Evolutionary conservation across 805 yeast genomes (phyloP).

Genomic region (Candida railenensis): DNA sequence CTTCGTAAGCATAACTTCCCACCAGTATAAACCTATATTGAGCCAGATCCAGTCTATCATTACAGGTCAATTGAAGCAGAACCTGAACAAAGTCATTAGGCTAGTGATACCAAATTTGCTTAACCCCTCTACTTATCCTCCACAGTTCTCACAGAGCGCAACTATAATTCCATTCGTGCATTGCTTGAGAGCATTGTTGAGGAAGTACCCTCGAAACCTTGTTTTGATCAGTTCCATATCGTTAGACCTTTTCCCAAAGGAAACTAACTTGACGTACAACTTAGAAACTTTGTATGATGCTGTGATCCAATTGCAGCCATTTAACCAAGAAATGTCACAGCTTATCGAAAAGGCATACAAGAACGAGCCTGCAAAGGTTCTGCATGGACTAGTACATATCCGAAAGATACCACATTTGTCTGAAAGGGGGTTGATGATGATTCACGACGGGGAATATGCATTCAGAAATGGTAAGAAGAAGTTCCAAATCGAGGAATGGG

Average conservation of each 20-base stretch:
- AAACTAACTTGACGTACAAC: conserved; percentile 44
- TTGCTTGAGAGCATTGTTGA: conserved; percentile 52
- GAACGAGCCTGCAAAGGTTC: conserved; percentile 70
- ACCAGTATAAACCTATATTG: conserved; percentile 20
- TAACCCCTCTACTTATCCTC: conserved; percentile 73
- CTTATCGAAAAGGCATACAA: conserved; percentile 68
- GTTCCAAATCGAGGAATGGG: conserved; percentile 91
- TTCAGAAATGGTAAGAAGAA: conserved; percentile 80
- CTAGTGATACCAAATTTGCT: conserved; percentile 74
- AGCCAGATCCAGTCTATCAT: conserved; percentile 44
- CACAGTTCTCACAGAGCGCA: conserved; percentile 43
- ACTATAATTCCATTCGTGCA: conserved; percentile 62
- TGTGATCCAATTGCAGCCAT: conserved; percentile 75
- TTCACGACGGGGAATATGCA: conserved; percentile 73
- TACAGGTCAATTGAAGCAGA: conserved; percentile 31
- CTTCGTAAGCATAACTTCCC: conserved; percentile 42
- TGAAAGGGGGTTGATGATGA: conserved; percentile 78
- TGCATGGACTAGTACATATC: conserved; percentile 83
- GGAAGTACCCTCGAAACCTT: conserved; percentile 45
- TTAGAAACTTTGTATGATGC: conserved; percentile 63
- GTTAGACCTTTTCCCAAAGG: conserved; percentile 63
- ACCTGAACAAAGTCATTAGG: conserved; percentile 53
- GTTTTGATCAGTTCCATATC: conserved; percentile 58
- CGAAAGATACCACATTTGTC: conserved; percentile 69
- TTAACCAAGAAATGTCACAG: conserved; percentile 68